phyloP scores from a whole-genome alignment of 805 yeast genomes.

The Zygosaccharomyces pseudorouxii region DNA sequence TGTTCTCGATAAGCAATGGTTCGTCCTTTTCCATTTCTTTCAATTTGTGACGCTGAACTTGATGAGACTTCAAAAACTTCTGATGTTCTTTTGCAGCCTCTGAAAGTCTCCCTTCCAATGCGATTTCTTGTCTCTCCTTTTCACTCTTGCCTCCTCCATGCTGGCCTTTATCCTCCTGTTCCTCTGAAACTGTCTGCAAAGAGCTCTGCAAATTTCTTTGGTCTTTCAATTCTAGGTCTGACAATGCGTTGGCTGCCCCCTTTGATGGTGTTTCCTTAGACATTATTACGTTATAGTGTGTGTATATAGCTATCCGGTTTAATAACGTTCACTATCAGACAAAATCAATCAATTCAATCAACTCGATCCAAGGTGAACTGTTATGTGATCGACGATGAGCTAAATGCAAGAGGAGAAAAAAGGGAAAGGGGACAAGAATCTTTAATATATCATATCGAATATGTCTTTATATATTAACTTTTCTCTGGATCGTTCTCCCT shows the following conservation, averaged over 20 bases:
- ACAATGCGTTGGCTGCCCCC: constrained; percentile 53
- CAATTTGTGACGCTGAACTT: constrained; percentile 65
- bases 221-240: constrained; percentile 46
- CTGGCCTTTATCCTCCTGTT: constrained; percentile 22
- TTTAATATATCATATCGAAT: background rate
- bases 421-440: background rate
- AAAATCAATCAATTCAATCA: no score
- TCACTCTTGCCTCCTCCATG: constrained; percentile 19
- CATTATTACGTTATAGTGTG: constrained; percentile 3
- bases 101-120: constrained; percentile 26
- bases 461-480: constrained; percentile 1
- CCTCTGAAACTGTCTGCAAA: constrained; percentile 41
- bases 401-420: background rate
- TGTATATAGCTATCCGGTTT: background rate
- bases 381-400: background rate
- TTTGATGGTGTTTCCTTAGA: constrained; percentile 68
- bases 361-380: background rate
- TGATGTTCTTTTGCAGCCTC: constrained; percentile 43
- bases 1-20: constrained; percentile 82
- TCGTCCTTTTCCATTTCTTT: constrained; percentile 79
- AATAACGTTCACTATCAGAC: background rate
- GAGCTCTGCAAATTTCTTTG: constrained; percentile 41
- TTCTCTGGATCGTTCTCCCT: background rate
- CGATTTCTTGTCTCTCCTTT: constrained; percentile 23
- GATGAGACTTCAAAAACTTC: constrained; percentile 55